A percentile compares a stretch with the other conserved stretches of the same genome.
Evolutionary conservation across 345 rosid species (phyloP).

Genomic region (Salix viminalis): DNA sequence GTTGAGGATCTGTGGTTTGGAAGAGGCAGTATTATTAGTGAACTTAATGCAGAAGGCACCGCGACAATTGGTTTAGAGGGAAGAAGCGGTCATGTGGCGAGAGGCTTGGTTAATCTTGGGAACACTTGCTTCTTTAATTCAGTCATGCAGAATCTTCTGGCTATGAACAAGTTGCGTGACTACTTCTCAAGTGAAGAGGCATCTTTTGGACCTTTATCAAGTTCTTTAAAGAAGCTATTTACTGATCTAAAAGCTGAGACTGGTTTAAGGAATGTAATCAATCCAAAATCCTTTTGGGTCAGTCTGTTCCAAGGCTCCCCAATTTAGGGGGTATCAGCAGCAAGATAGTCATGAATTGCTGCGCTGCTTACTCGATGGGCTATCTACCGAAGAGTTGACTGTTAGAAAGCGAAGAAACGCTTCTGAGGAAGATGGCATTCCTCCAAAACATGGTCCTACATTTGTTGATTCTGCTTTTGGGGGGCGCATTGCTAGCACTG

Average conservation of each 20-base stretch:
- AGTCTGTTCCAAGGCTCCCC: constrained; percentile 77
- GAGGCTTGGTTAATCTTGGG: constrained; percentile 92
- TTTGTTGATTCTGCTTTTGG: constrained; percentile 79
- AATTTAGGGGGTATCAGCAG: constrained; percentile 88
- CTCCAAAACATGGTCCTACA: constrained; percentile 42
- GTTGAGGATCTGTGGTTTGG: constrained; percentile 61
- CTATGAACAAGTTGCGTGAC: constrained; percentile 53
- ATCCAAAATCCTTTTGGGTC: constrained; percentile 64
- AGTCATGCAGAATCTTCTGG: constrained; percentile 82
- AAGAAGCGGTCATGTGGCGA: constrained; percentile 47
- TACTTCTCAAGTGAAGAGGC: constrained; percentile 49
- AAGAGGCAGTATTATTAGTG: constrained; percentile 51
- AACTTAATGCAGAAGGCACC: constrained; percentile 33
- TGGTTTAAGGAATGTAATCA: constrained; percentile 56
- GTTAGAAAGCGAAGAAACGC: constrained; percentile 40
- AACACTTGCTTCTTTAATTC: constrained; percentile 98
- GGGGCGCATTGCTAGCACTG: constrained; percentile 82
- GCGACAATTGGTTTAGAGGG: constrained; percentile 35
- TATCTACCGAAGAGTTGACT: constrained; percentile 72
- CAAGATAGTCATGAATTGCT: constrained; percentile 97
- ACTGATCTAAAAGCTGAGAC: constrained; percentile 60
- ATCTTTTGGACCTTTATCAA: constrained; percentile 53
- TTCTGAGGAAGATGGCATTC: constrained; percentile 28
- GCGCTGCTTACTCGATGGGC: constrained; percentile 71
- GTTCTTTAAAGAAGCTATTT: constrained; percentile 67